Percentiles rank a stretch among this genome's conserved stretches.
phyloP scores from a whole-genome alignment of 1,284 basidiomycete genomes.

The Afroboletus lepidellus region DNA sequence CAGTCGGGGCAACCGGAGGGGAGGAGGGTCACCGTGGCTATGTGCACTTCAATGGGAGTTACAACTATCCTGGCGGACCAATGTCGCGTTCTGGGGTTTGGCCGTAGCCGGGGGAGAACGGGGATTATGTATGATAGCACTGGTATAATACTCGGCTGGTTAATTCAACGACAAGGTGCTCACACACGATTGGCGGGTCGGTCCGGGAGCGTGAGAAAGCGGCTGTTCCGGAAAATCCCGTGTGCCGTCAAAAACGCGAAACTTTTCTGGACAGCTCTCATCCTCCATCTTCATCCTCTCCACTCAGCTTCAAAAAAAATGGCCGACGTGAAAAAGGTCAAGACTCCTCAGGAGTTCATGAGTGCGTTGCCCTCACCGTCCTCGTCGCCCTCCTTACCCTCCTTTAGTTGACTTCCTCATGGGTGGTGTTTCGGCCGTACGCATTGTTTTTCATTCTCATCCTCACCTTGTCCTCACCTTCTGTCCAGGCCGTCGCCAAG shows the following conservation, averaged over 20 bases:
- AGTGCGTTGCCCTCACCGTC: conserved; percentile 33
- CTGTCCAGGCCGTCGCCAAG: conserved; percentile 86
- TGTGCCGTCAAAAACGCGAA: conserved; percentile 37
- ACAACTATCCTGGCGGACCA: conserved; percentile 28
- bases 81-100: conserved; percentile 26
- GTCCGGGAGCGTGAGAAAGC: conserved; percentile 40
- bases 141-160: conserved; percentile 9
- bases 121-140: conserved; percentile 25
- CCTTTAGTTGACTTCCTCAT: conserved; percentile 83
- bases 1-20: conserved; percentile 9
- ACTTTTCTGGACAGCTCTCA: conserved; percentile 36
- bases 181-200: conserved; percentile 15
- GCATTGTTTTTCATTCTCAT: conserved; percentile 31
- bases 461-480: conserved; percentile 7
- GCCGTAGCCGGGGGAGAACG: conserved; percentile 23
- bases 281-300: conserved; percentile 43
- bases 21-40: conserved; percentile 28
- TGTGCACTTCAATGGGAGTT: conserved; percentile 28
- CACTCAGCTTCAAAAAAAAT: conserved; percentile 67
- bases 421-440: conserved; percentile 88
- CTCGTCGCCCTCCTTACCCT: conserved; percentile 3
- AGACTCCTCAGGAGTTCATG: conserved; percentile 79
- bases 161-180: conserved; percentile 2
- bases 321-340: conserved; percentile 74
- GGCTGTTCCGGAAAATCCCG: conserved; percentile 40